Base-by-base conservation (phyloP, 139 green algal species). In the Medakamo hakoo region DNA sequence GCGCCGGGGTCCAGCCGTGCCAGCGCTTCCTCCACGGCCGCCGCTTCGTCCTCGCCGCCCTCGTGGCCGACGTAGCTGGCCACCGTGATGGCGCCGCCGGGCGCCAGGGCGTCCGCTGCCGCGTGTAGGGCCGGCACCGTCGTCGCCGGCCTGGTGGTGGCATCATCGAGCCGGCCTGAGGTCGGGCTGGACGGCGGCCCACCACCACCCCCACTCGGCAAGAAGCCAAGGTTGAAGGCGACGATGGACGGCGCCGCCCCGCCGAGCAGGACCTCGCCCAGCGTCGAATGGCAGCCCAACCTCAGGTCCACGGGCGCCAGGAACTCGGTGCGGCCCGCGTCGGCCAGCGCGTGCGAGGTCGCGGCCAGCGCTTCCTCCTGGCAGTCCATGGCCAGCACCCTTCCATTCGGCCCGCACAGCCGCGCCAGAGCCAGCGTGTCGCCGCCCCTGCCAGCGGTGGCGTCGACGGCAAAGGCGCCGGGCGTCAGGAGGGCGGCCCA, bases 371-470 rank as follows among this genome's bases (percentile, higher is more conserved):
- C n/a, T n/a, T n/a, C n/a, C n/a, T n/a, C 70, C 65, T 77, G 71
- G 1, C 76, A 40, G 56, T 80, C 75, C 26, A 76, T 63, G 0
- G 55, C 75, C 60, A 62, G 63, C 27, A 80, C 68, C 21, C 29
- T 9, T 2, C 75, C 75, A 1, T 1, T 55, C 2, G 63, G 68
- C 1, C 75, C 75, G 4, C 76, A 65, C 3, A 55, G 27, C 56
- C 69, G 62, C 3, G 71, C 71, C 49, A 80, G 63, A 32, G 61
- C 64, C 29, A 78, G 30, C 9, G 68, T 76, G 63, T 78, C 71
- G 25, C 72, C 63, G 28, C 75, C 75, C 40, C 76, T 78, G 55
- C 75, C 75, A 49, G 59, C 67, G 0, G 75, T 80, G 27, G 75
- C 75, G 56, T 80, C 75, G 0, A 80, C 75, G 2, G 58, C 71